Base-by-base conservation (phyloP, 441 rosid species). In the Populus hybrid region DNA sequence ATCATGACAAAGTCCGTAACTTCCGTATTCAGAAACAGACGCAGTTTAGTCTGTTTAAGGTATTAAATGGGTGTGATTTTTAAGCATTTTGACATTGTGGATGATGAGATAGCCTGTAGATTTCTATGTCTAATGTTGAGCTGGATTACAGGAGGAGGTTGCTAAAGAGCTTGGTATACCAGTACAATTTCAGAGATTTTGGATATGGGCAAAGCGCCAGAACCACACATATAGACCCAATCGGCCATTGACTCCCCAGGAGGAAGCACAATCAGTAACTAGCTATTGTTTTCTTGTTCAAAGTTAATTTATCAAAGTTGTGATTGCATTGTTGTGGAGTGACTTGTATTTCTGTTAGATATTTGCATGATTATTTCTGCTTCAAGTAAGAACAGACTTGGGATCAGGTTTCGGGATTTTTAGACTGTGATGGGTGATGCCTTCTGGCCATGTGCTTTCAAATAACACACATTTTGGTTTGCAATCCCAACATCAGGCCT, bases 191-290 rank as follows among this genome's bases (percentile, higher is more conserved):
- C 99, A 90, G 83, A 88, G 98, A 65, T 95, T 88, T 77, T 95
- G 99, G 99, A 84, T 91, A 70, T 95, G 99, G 99, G 98, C 98
- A 61, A 95, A 94, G 90, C 88, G 99, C 72, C 98, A 94, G 82
- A 95, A 95, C 86, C 97, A 95, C 84, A 95, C 99, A n/a, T 94
- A 91, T 80, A 98, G 99, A 84, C 99, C 99, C 59, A 92, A 94
- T 84, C 91, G 97, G 59, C 99, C 99, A 72, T 75, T 95, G 78
- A 84, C 89, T 70, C 82, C 93, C 23, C 97, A 84, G 76, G 99
- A 94, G 85, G 99, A 95, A 88, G 83, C 87, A 53, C 97, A 87
- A 84, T 83, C 91, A 78, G 99, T 94, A 92, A 84, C 74, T 81
- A 69, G 75, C 75, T 2, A 9, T 57, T 1, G 6, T 8, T 59